Percentiles rank a stretch among this genome's conserved stretches.
Evolutionary conservation across 1,139 yeast genomes (phyloP).

Genomic region (Debaryomycetaceae sp.): DNA sequence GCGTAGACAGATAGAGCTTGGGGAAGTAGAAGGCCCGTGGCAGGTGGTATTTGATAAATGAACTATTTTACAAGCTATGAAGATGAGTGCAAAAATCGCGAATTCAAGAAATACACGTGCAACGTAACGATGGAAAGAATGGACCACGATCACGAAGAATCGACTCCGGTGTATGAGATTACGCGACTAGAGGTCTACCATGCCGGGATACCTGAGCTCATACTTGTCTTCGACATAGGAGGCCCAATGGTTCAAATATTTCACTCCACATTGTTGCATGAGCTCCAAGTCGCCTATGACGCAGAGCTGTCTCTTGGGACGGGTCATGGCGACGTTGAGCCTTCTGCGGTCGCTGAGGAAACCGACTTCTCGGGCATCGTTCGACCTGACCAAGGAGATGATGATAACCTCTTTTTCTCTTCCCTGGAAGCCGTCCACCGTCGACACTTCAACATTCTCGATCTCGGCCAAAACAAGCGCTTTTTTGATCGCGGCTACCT

Average conservation of each 20-base stretch:
- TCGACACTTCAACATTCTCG: slow-evolving; percentile 34
- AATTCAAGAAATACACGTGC: no score
- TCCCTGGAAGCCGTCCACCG: slow-evolving; percentile 52
- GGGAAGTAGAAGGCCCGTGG: no score
- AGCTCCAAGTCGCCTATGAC: slow-evolving; percentile 82
- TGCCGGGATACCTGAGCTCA: slow-evolving; percentile 66
- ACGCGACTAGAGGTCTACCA: slow-evolving; percentile 16
- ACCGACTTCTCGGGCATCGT: slow-evolving; percentile 63
- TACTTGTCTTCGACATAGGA: slow-evolving; percentile 65
- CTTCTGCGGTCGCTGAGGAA: slow-evolving; percentile 63
- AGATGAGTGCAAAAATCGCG: no score
- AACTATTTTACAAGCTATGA: no score
- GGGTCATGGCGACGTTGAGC: slow-evolving; percentile 77
- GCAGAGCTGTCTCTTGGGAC: slow-evolving; percentile 84
- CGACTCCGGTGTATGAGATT: no score
- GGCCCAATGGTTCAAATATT: slow-evolving; percentile 65
- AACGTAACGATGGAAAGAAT: no score
- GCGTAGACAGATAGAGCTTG: no score
- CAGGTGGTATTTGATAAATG: no score
- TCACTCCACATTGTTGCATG: slow-evolving; percentile 34
- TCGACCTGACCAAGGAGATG: slow-evolving; percentile 38
- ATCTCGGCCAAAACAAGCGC: slow-evolving; percentile 24
- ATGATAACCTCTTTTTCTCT: slow-evolving; percentile 83
- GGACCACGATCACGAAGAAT: no score
- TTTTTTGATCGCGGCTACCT: slow-evolving; percentile 61